phyloP scores from a whole-genome alignment of 371 early-diverging fungal genomes.

The Conidiobolus incongruus region DNA sequence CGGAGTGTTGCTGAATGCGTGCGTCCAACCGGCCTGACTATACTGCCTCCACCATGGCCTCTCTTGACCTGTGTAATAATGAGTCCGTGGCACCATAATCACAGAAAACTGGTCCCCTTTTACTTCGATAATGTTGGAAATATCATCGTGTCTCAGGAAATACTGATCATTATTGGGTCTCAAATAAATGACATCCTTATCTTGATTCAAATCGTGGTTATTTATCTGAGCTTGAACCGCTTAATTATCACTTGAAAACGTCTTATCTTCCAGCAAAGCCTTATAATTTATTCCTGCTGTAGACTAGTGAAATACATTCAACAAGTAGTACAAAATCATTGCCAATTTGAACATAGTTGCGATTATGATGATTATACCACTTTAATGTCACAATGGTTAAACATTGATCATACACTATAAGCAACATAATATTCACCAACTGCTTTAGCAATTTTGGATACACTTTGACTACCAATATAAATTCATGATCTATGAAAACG shows the following conservation, averaged over 20 bases:
- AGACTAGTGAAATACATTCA: slow-evolving; percentile 82
- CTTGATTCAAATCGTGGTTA: slow-evolving; percentile 58
- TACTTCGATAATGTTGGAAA: slow-evolving; percentile 41
- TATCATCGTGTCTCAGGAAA: slow-evolving; percentile 52
- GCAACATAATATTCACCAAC: no score
- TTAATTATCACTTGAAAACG: slow-evolving; percentile 90
- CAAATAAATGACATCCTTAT: slow-evolving; percentile 39
- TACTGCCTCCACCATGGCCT: slow-evolving; percentile 61
- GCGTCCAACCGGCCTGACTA: slow-evolving; percentile 92
- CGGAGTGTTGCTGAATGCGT: slow-evolving; percentile 85
- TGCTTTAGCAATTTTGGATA: slow-evolving; percentile 38
- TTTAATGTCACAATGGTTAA: no score
- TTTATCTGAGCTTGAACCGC: slow-evolving; percentile 70
- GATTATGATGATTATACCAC: slow-evolving; percentile 60
- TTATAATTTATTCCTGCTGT: slow-evolving; percentile 42
- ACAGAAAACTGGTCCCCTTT: slow-evolving; percentile 60
- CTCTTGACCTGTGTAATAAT: slow-evolving; percentile 93
- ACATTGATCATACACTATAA: no score
- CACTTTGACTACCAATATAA: slow-evolving; percentile 50
- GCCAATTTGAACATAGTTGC: slow-evolving; percentile 85
- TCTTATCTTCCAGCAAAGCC: slow-evolving; percentile 76
- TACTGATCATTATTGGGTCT: slow-evolving; percentile 49
- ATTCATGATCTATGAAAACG: slow-evolving; percentile 68
- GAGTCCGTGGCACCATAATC: slow-evolving; percentile 72
- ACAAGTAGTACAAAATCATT: slow-evolving; percentile 68